A percentile compares a stretch with the other conserved stretches of the same genome.
These are phyloP conservation scores for Sarcomyxa edulis DNA, from an alignment of 768 basidiomycete genomes.

Conservation along the genomic window DNA sequence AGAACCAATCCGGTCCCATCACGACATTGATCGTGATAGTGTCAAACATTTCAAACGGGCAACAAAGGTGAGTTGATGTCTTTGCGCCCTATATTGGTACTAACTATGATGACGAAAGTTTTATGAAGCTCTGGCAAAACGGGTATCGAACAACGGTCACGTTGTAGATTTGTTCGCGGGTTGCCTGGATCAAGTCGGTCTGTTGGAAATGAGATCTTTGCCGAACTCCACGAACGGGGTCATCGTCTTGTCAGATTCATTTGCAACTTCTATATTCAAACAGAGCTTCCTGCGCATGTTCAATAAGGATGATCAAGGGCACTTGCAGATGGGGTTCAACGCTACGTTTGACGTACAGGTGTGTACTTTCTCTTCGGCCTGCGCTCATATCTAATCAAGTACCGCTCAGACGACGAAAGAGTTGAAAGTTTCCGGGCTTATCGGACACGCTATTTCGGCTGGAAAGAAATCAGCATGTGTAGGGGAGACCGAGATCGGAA, in stretches of 20 bases:
- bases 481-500: constrained; percentile 98
- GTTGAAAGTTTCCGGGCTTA: constrained; percentile 95
- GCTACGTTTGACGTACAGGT: constrained; percentile 98
- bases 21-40: constrained; percentile 95
- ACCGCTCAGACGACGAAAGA: constrained; percentile 87
- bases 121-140: constrained; percentile 90
- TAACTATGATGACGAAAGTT: constrained; percentile 62
- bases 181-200: constrained; percentile 95
- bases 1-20: constrained; percentile 97
- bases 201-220: constrained; percentile 95
- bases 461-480: constrained; percentile 96
- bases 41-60: constrained; percentile 98
- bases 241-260: constrained; percentile 94
- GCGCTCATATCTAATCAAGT: constrained; percentile 6
- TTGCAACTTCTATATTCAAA: constrained; percentile 98
- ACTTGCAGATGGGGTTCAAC: constrained; percentile 97
- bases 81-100: background rate
- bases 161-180: constrained; percentile 94
- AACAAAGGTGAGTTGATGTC: constrained; percentile 61
- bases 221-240: constrained; percentile 96
- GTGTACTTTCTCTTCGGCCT: constrained; percentile 7
- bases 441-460: constrained; percentile 95
- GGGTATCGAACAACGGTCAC: constrained; percentile 92
- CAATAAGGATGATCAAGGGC: constrained; percentile 87
- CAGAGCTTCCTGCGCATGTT: constrained; percentile 94